Conservation (phyloP, 1,139 yeast genomes). For the Pichia sp. region DNA sequence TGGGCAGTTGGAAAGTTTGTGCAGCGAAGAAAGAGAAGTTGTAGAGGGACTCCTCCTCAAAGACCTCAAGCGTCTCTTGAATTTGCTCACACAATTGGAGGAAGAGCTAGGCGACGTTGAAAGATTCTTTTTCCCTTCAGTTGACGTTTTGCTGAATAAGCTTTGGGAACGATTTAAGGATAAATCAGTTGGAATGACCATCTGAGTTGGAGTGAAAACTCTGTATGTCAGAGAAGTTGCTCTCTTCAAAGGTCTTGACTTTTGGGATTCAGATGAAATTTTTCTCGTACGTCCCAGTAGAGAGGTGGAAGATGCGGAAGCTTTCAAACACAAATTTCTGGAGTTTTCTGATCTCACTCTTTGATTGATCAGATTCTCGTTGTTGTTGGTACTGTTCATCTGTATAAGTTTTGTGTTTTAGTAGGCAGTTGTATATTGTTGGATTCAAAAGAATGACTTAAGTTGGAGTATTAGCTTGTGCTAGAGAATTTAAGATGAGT, state of each 20-base stretch:
- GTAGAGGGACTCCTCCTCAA: conserved; percentile 9
- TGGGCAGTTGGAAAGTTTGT: neutral
- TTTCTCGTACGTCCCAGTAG: conserved; percentile 19
- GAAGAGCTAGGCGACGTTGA: neutral
- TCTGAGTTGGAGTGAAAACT: conserved; percentile 22
- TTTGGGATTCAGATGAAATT: conserved; percentile 18
- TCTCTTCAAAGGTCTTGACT: conserved; percentile 28
- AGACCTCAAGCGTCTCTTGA: conserved; percentile 11
- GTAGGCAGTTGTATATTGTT: neutral
- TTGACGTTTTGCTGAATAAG: conserved; percentile 13
- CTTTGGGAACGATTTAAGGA: conserved; percentile 14
- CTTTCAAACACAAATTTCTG: neutral
- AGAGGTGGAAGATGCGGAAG: conserved; percentile 9
- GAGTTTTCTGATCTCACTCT: neutral
- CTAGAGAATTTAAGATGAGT: neutral
- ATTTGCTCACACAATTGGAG: conserved; percentile 2
- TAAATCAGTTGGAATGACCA: conserved; percentile 10
- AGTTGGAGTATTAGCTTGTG: conserved; percentile 4
- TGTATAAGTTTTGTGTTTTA: neutral
- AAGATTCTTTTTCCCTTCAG: neutral
- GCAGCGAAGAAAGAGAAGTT: neutral
- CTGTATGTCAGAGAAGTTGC: conserved; percentile 28
- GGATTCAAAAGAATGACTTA: conserved; percentile 11
- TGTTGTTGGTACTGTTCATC: neutral
- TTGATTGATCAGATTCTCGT: neutral